Base-by-base conservation (phyloP, 768 basidiomycete species). In the Kwoniella newhampshirensis region DNA sequence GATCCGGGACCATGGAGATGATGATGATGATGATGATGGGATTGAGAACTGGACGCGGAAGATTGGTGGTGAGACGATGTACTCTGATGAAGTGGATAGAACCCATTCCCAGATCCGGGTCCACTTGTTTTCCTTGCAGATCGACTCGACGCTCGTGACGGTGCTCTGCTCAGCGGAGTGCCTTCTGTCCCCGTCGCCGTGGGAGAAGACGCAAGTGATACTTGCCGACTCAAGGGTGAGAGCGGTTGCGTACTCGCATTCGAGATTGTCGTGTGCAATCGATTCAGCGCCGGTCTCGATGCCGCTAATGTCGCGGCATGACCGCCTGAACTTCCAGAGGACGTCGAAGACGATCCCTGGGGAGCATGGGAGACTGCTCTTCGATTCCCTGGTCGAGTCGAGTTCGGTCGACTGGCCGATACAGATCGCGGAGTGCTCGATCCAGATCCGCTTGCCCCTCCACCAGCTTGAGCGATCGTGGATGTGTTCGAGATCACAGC, bases 191-290 rank as follows among this genome's bases (percentile, higher is more conserved):
- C n/a, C 9, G 25, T 20, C 25, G 15, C 9, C 30, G 18, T 47
- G 23, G 58, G 51, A 26, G 57, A 40, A 40, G 47, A 35, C 7
- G 49, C 20, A 25, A 62, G 47, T 5, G 66, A 64, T 13, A 64
- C 41, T 18, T 59, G 59, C 21, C 54, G 48, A 32, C 60, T 60
- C 11, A 60, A 35, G 6, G 53, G 54, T 13, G 58, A 64, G 41
- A 53, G 32, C 3, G 51, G 54, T 17, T 32, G 32, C 6, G 32
- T 32, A 32, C 32, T 32, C 32, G 32, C 32, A 32, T 32, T 32
- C 32, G 32, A 32, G 32, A 32, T 32, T 13, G 32, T 32, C 6
- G 32, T 32, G 13, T 32, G 32, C 13, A 32, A 32, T 32, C 32
- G 32, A 13, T 32, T 32, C 32, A 32, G 13, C 13, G 32, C 7